Conservation (phyloP, 2,329 filamentous ascomycete species). For the Pyrenophora teres region DNA sequence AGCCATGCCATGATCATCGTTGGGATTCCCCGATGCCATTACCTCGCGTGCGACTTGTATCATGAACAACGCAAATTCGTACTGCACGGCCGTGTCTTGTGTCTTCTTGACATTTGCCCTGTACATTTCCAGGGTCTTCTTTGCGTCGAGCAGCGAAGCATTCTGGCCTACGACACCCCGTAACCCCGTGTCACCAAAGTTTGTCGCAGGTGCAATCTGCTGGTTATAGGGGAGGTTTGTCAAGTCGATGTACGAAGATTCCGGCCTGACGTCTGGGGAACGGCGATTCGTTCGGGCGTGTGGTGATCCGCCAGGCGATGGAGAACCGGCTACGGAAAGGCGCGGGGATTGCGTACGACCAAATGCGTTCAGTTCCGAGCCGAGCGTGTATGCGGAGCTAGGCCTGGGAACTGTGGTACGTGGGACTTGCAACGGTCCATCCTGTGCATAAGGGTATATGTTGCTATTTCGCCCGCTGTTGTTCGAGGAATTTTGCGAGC, state of each 20-base stretch:
- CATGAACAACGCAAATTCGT: constrained; percentile 95
- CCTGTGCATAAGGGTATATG: constrained; percentile 38
- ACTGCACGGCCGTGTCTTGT: constrained; percentile 85
- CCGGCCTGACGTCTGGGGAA: constrained; percentile 63
- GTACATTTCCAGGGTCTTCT: constrained; percentile 98
- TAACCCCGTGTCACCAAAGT: constrained; percentile 80
- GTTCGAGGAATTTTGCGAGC: constrained; percentile 41
- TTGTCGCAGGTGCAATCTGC: constrained; percentile 66
- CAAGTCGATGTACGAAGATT: constrained; percentile 67
- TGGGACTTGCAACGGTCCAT: constrained; percentile 48
- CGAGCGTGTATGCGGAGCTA: constrained; percentile 74
- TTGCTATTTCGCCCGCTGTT: constrained; percentile 33
- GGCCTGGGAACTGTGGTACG: constrained; percentile 69
- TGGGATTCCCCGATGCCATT: constrained; percentile 33
- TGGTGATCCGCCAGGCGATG: constrained; percentile 48
- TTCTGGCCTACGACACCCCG: constrained; percentile 82
- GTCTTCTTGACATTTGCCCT: constrained; percentile 97
- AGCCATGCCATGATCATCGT: constrained; percentile 52
- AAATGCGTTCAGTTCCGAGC: constrained; percentile 69
- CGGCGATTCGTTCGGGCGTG: constrained; percentile 56
- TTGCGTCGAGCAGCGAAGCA: constrained; percentile 85
- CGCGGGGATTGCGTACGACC: constrained; percentile 63
- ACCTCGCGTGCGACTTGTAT: constrained; percentile 86
- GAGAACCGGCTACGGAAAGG: constrained; percentile 52
- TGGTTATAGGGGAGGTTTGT: constrained; percentile 77